Conservation (phyloP, 441 rosid species). For the Populus tomentosa region DNA sequence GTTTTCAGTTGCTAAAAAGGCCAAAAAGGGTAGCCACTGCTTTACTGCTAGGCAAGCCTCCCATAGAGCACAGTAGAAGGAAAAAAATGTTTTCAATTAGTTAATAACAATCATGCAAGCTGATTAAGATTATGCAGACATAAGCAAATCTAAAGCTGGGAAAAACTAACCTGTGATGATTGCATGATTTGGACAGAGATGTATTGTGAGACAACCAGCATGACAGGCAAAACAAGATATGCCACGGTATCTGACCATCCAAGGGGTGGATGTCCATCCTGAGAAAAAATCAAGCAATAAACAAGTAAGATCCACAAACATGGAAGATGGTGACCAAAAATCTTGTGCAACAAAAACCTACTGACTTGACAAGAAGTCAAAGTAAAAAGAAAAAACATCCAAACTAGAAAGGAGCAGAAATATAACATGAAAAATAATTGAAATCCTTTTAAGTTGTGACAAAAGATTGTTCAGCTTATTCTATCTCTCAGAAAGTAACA, state of each 20-base stretch:
- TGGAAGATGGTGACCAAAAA: neutral
- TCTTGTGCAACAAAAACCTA: no score
- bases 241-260: constrained; percentile 92
- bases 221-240: constrained; percentile 80
- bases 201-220: constrained; percentile 69
- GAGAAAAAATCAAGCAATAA: constrained; percentile 17
- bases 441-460: neutral
- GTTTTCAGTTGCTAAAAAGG: neutral
- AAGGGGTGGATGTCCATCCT: constrained; percentile 98
- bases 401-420: neutral
- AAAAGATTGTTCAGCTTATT: neutral
- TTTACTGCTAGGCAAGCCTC: neutral
- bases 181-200: constrained; percentile 89
- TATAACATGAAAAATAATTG: neutral
- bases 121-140: neutral
- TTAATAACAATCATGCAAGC: neutral
- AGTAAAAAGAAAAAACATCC: neutral
- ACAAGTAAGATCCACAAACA: neutral
- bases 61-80: neutral
- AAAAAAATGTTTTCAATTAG: neutral
- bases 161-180: constrained; percentile 68
- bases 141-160: neutral
- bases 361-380: neutral
- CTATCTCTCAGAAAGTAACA: neutral
- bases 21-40: neutral